phyloP scores from a whole-genome alignment of 1,284 basidiomycete species.

The Marasmius tenuissimus region DNA sequence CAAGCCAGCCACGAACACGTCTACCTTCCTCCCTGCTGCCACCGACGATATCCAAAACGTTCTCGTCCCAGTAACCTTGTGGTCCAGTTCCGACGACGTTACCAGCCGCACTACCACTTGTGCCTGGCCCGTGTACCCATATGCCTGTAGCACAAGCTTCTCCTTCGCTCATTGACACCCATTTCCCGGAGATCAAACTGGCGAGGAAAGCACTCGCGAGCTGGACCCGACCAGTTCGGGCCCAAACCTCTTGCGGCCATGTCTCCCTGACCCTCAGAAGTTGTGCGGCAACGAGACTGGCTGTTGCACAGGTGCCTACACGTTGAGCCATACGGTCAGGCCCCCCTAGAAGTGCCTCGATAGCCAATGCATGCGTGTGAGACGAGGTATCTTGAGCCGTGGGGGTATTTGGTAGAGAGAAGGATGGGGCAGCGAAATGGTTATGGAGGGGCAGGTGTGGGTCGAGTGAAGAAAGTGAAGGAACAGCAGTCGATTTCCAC shows the following conservation, averaged over 20 bases:
- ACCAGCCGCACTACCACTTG: conserved; percentile 27
- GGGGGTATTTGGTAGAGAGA: conserved; percentile 75
- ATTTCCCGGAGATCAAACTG: conserved; percentile 69
- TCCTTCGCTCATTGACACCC: conserved; percentile 69
- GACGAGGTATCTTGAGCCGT: conserved; percentile 77
- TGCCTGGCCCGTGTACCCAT: conserved; percentile 52
- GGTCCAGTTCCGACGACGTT: background rate
- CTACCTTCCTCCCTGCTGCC: conserved; percentile 71
- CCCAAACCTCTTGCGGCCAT: conserved; percentile 73
- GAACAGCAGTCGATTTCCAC: conserved; percentile 74
- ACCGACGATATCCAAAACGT: conserved; percentile 71
- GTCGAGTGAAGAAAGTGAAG: conserved; percentile 66
- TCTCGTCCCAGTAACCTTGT: conserved; percentile 71
- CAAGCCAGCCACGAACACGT: conserved; percentile 70
- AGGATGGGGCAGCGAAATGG: conserved; percentile 65
- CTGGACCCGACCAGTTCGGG: conserved; percentile 64
- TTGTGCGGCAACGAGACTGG: conserved; percentile 69
- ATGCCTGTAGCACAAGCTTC: conserved; percentile 77
- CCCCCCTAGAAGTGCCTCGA: conserved; percentile 73
- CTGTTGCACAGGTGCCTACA: conserved; percentile 67
- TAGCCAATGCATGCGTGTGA: conserved; percentile 68
- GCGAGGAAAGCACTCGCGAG: conserved; percentile 72
- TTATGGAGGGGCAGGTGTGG: conserved; percentile 62
- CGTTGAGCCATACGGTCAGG: conserved; percentile 73
- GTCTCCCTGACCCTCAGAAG: conserved; percentile 68